A percentile compares a stretch with the other conserved stretches of the same genome.
Evolutionary conservation across 371 early-diverging fungal genomes (phyloP).

Genomic region (Rhizomucor pusillus): DNA sequence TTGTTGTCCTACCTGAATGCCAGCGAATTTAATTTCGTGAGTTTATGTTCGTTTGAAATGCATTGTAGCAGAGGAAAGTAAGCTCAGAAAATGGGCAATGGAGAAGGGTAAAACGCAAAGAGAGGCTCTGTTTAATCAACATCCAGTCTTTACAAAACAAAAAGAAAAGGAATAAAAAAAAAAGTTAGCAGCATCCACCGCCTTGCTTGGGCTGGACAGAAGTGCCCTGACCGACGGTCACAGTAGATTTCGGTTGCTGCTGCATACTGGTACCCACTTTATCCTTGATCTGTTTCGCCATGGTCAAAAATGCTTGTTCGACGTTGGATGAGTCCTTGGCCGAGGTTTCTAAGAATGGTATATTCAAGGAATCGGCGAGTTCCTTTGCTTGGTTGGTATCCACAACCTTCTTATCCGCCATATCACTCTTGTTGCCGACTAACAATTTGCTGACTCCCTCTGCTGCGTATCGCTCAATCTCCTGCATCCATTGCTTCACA

Average conservation of each 20-base stretch:
- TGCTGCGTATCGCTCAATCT: conserved; percentile 69
- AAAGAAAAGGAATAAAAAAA: neutral
- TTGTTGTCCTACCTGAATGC: too few relatives aligned
- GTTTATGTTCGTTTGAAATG: too few relatives aligned
- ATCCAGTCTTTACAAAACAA: neutral
- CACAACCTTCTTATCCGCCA: conserved; percentile 84
- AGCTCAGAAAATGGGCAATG: too few relatives aligned
- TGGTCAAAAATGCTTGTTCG: conserved; percentile 93
- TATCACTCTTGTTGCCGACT: conserved; percentile 98
- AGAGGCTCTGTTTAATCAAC: too few relatives aligned
- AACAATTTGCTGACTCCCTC: conserved; percentile 88
- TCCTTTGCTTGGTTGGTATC: conserved; percentile 76
- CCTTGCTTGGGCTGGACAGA: conserved; percentile 49
- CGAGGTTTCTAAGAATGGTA: conserved; percentile 92
- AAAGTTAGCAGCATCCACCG: conserved; percentile 52
- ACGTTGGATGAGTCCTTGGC: conserved; percentile 93
- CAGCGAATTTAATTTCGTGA: too few relatives aligned
- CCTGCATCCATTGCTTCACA: conserved; percentile 87
- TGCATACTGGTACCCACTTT: conserved; percentile 43
- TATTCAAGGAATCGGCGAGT: conserved; percentile 80
- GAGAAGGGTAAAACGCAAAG: too few relatives aligned
- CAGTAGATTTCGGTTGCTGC: conserved; percentile 44
- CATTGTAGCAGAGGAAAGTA: too few relatives aligned
- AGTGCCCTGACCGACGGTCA: conserved; percentile 50
- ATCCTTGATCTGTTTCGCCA: conserved; percentile 86